Conservation (phyloP, 805 yeast species). For the Kazachstania kunashirensis region DNA sequence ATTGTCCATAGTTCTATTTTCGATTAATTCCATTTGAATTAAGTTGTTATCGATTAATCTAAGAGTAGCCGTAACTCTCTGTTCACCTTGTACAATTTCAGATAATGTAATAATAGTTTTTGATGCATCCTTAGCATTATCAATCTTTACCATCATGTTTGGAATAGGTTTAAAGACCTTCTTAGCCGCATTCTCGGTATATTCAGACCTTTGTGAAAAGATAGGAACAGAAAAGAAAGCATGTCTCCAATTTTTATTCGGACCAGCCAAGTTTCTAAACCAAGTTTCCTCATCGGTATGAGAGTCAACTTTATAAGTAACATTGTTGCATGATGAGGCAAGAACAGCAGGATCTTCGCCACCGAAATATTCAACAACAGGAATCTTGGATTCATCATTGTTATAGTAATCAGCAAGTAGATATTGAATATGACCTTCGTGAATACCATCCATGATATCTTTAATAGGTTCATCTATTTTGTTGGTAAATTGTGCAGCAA, state of each 20-base stretch:
- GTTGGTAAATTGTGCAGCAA: constrained; percentile 87
- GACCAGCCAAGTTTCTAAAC: constrained; percentile 78
- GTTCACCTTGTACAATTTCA: constrained; percentile 66
- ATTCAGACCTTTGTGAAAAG: constrained; percentile 78
- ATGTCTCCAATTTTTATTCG: constrained; percentile 73
- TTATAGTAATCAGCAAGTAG: constrained; percentile 60
- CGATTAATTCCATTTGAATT: constrained; percentile 69
- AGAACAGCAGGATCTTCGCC: constrained; percentile 44
- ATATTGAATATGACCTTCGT: constrained; percentile 75
- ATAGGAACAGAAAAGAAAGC: constrained; percentile 75
- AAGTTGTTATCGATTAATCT: constrained; percentile 39
- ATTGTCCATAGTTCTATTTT: constrained; percentile 76
- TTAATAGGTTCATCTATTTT: constrained; percentile 87
- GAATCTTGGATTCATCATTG: constrained; percentile 64
- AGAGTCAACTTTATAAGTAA: constrained; percentile 33
- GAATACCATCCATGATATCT: constrained; percentile 78
- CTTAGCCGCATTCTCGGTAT: constrained; percentile 68
- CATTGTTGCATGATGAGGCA: constrained; percentile 28
- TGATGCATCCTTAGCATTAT: constrained; percentile 38
- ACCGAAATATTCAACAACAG: constrained; percentile 84
- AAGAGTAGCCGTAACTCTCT: constrained; percentile 56
- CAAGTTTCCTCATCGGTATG: constrained; percentile 41
- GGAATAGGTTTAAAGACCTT: constrained; percentile 69
- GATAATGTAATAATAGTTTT: constrained; percentile 54
- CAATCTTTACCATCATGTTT: constrained; percentile 53